Evolutionary conservation across 345 rosid species (phyloP).

Genomic region (Sonneratia alba): DNA sequence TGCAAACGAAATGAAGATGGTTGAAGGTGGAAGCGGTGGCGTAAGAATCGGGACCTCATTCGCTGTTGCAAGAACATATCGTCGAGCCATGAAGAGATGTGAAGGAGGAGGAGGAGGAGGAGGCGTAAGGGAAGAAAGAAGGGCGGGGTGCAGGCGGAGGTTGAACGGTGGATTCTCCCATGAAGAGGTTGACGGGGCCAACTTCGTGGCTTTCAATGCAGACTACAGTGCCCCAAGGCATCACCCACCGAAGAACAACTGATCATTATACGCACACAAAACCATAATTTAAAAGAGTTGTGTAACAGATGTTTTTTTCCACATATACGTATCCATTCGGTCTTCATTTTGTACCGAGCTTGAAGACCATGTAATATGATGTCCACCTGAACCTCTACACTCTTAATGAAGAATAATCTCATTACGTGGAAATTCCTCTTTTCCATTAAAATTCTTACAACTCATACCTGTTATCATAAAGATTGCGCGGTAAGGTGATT

Average conservation of each 20-base stretch:
- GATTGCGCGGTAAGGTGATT: too few relatives aligned
- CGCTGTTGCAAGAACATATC: not conserved
- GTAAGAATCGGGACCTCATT: not conserved
- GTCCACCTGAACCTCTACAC: not conserved
- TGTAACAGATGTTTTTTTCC: not conserved
- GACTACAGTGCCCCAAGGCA: slow-evolving; percentile 68
- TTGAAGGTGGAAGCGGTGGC: too few relatives aligned
- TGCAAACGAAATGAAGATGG: not conserved
- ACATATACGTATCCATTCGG: not conserved
- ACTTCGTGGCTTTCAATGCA: slow-evolving; percentile 54
- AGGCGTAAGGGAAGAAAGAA: not conserved
- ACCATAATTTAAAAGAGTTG: not conserved
- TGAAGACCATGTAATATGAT: slow-evolving; percentile 1
- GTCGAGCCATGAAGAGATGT: not conserved
- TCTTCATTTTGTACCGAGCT: slow-evolving; percentile 3
- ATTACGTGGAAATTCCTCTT: too few relatives aligned
- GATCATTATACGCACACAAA: not conserved
- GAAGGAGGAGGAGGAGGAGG: not conserved
- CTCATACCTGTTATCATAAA: too few relatives aligned
- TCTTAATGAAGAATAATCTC: too few relatives aligned
- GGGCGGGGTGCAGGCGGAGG: not conserved
- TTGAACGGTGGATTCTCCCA: not conserved
- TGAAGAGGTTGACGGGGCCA: slow-evolving; percentile 20
- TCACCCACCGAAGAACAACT: slow-evolving; percentile 76
- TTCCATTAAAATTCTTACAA: too few relatives aligned